Conservation (phyloP, 2,329 filamentous ascomycete genomes). For the Didymella lethalis region DNA sequence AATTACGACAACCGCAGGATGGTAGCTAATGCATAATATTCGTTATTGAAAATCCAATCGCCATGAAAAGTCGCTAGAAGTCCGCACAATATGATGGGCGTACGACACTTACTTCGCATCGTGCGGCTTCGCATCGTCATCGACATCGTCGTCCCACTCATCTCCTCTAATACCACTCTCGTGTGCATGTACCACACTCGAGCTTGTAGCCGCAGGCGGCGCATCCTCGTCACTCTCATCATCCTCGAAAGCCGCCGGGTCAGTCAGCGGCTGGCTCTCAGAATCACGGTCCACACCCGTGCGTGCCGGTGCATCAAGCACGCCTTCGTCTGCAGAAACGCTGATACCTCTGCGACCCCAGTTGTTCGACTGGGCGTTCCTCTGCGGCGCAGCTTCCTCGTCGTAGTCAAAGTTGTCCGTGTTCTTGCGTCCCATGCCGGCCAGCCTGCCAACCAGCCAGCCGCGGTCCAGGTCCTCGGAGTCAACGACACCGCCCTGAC, state of each 20-base stretch:
- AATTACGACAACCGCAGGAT: too few relatives aligned
- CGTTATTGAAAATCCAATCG: not conserved
- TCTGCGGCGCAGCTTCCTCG: conserved; percentile 61
- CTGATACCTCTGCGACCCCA: conserved; percentile 68
- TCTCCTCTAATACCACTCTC: conserved; percentile 48
- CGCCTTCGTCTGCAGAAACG: conserved; percentile 65
- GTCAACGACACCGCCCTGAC: conserved; percentile 86
- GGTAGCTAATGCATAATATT: not conserved
- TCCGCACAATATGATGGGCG: not conserved
- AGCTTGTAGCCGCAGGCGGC: conserved; percentile 32
- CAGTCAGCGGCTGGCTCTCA: conserved; percentile 52
- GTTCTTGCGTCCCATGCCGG: conserved; percentile 66
- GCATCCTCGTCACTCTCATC: conserved; percentile 53
- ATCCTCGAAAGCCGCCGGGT: conserved; percentile 58
- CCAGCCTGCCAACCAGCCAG: conserved; percentile 81
- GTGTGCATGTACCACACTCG: conserved; percentile 26
- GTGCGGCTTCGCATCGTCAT: conserved; percentile 46
- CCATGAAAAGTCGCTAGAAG: not conserved
- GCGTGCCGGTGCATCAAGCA: conserved; percentile 46
- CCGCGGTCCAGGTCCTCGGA: conserved; percentile 85
- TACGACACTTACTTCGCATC: conserved; percentile 10
- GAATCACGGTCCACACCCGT: conserved; percentile 37
- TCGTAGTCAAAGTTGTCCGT: conserved; percentile 58
- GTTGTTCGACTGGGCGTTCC: conserved; percentile 49
- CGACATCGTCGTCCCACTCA: conserved; percentile 51